These are phyloP conservation scores for Bacterosira constricta DNA, from an alignment of 108 stramenopile genomes.

Conservation along the genomic window DNA sequence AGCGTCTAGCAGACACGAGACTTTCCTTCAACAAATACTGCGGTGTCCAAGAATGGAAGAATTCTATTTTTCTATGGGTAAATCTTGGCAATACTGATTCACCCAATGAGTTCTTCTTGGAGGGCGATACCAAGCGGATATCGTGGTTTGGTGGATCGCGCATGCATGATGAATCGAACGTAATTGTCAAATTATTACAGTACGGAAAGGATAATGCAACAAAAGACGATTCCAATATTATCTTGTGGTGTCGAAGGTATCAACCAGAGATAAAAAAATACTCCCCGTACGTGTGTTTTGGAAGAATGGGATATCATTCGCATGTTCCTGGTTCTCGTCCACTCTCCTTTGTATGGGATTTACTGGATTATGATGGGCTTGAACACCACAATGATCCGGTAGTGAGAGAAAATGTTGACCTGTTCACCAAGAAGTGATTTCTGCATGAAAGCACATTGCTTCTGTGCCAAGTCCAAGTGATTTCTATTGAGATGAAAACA, in stretches of 20 bases:
- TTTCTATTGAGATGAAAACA: too few relatives aligned
- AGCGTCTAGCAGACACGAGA: constrained; percentile 28
- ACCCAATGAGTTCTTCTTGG: constrained; percentile 66
- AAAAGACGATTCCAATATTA: constrained; percentile 43
- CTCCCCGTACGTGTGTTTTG: constrained; percentile 48
- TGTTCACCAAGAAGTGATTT: background rate
- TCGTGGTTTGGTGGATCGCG: constrained; percentile 82
- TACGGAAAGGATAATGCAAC: too few relatives aligned
- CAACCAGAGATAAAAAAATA: constrained; percentile 35
- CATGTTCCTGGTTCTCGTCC: constrained; percentile 64
- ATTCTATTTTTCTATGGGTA: background rate
- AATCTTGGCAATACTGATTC: constrained; percentile 53
- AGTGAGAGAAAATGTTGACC: background rate
- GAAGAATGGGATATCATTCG: constrained; percentile 46
- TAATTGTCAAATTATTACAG: constrained; percentile 64
- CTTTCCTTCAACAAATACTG: constrained; percentile 87
- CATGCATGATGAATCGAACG: constrained; percentile 68
- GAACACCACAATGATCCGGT: background rate
- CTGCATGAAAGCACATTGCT: too few relatives aligned
- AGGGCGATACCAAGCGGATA: constrained; percentile 54
- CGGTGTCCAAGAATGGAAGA: constrained; percentile 80
- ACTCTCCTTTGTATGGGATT: constrained; percentile 72
- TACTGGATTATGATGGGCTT: constrained; percentile 61
- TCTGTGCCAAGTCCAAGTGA: too few relatives aligned
- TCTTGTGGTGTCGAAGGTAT: constrained; percentile 77